phyloP scores from a whole-genome alignment of 257 asterid species.

The Cruciata laevipes region DNA sequence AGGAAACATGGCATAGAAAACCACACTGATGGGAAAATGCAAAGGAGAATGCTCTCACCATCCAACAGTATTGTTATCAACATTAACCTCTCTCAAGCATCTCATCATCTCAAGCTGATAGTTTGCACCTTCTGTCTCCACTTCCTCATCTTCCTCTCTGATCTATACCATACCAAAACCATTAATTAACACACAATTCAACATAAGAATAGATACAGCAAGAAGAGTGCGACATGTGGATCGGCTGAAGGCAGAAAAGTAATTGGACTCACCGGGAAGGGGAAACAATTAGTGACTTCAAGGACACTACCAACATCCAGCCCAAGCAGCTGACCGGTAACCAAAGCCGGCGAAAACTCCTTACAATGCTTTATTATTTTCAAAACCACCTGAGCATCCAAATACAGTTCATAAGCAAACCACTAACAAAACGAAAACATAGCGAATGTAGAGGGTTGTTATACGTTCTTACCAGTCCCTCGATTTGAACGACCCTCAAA shows the following conservation, averaged over 20 bases:
- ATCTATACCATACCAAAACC: conserved; percentile 27
- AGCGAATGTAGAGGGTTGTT: background rate
- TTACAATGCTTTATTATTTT: conserved; percentile 94
- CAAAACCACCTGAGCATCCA: conserved; percentile 56
- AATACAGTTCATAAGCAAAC: background rate
- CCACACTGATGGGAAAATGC: background rate
- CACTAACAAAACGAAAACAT: background rate
- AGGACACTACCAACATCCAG: conserved; percentile 97
- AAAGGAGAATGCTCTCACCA: conserved; percentile 48
- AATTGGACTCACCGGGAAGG: conserved; percentile 58
- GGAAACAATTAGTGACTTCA: conserved; percentile 95
- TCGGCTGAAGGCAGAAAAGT: background rate
- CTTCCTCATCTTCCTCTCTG: conserved; percentile 96
- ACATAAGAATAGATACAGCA: background rate
- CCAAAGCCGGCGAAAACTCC: conserved; percentile 91
- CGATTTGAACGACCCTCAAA: conserved; percentile 93
- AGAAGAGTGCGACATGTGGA: background rate
- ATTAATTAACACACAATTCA: background rate
- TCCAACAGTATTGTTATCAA: conserved; percentile 96
- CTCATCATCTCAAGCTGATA: conserved; percentile 99
- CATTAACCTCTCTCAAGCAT: conserved; percentile 96
- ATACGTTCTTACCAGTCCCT: conserved; percentile 64
- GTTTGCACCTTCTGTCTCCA: conserved; percentile 95
- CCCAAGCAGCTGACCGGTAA: conserved; percentile 95
- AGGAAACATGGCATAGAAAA: background rate